Base-by-base conservation (phyloP, 768 basidiomycete genomes). In the Cystofilobasidium macerans region DNA sequence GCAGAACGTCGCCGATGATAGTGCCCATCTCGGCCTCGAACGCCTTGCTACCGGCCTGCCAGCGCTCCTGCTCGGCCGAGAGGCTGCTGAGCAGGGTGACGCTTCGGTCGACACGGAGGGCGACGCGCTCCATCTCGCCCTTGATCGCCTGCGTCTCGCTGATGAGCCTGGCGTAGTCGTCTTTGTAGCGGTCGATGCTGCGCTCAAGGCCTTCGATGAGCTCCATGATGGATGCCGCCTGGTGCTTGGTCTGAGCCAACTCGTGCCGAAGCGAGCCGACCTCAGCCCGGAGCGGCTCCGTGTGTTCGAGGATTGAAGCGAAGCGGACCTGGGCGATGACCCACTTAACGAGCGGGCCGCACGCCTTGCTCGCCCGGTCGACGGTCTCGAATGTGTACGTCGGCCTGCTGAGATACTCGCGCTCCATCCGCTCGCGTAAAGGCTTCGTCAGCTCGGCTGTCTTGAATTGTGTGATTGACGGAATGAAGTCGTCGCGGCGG, bases 21-120 rank as follows among this genome's bases (percentile, higher is more conserved):
- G 95, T 99, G 74, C 89, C 87, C 94, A 98, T 98, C 76, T 98
- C 94, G 0, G 86, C 84, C 72, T 97, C 95, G 75, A 99, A 99
- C 0, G 92, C 92, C 58, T 86, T 85, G 76, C 93, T 97, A 38
- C 92, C 91, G 4, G 83, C 79, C 75, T 98, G 92, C 95, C 95
- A 99, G 68, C 95, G 85, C 48, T 82, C 81, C 74, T 89, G 83
- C 76, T 99, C 95, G 0, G 95, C 97, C 12, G 92, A 95, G 71
- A 99, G 79, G 76, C 89, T 94, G 73, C 87, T 88, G 48, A 99
- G 81, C 56, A 98, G 81, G 69, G 86, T 95, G 86, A 98, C 89
- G 74, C 91, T 94, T 69, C 94, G 87, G 74, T 94, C 88, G 40
- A 99, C 95, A 77, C 95, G 95, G 78, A 86, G 84, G 74, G 97